Conservation (phyloP, 139 green algal species). For the Pedinophyceae sp. region DNA sequence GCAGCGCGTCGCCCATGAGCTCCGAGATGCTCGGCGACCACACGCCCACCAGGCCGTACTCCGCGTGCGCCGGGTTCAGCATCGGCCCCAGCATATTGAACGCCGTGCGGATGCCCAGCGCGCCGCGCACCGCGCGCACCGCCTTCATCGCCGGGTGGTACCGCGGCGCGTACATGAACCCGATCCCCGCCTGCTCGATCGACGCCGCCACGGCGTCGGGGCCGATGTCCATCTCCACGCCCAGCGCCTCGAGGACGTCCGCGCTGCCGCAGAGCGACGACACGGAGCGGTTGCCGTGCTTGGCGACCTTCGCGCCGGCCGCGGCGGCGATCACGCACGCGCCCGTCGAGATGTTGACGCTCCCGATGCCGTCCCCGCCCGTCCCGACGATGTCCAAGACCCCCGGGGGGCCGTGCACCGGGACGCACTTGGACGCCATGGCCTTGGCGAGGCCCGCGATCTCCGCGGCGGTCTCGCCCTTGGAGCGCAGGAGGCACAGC, state of each 20-base stretch:
- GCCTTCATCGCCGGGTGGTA: constrained; percentile 65
- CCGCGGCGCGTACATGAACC: constrained; percentile 94
- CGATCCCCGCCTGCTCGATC: constrained; percentile 67
- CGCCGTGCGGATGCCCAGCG: constrained; percentile 44
- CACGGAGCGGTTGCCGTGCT: constrained; percentile 90
- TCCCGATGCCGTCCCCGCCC: constrained; percentile 89
- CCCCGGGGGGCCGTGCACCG: too few species aligned
- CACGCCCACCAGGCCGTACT: constrained; percentile 81
- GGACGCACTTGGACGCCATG: constrained; percentile 45
- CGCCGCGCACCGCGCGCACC: neutral
- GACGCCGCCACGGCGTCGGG: constrained; percentile 57
- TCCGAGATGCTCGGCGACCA: constrained; percentile 57
- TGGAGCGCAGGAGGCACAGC: too few species aligned
- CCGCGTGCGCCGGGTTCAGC: constrained; percentile 78
- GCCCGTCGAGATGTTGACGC: constrained; percentile 97
- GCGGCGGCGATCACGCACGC: constrained; percentile 82
- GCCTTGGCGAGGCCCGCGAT: constrained; percentile 80
- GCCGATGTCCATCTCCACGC: constrained; percentile 78
- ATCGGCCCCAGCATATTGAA: constrained; percentile 95
- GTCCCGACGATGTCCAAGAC: constrained; percentile 96
- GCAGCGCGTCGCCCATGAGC: constrained; percentile 70
- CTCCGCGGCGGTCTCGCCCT: constrained; percentile 86
- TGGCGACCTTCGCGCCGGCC: constrained; percentile 86
- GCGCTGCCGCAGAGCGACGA: constrained; percentile 80
- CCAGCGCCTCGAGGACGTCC: constrained; percentile 55